Conservation (phyloP, 495 filamentous ascomycete species). For the Geoglossum glabrum region DNA sequence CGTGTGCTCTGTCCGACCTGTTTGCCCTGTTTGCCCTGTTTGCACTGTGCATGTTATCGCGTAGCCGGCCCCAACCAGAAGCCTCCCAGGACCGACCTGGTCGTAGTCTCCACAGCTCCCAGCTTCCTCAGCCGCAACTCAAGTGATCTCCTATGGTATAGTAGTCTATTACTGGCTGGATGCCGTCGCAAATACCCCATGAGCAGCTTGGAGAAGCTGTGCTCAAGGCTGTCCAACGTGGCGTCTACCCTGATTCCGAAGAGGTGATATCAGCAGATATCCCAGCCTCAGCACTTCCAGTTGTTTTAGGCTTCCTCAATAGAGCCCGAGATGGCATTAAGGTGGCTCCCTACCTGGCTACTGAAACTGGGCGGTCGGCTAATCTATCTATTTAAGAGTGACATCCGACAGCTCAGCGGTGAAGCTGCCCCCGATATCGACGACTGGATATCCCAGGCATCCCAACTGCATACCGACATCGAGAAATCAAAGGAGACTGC, state of each 20-base stretch:
- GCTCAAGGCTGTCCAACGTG: slow-evolving; percentile 49
- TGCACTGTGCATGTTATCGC: not conserved
- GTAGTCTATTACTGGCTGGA: slow-evolving; percentile 5
- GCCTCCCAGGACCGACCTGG: not conserved
- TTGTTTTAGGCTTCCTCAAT: slow-evolving; percentile 42
- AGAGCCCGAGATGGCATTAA: slow-evolving; percentile 47
- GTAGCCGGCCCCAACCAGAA: not conserved
- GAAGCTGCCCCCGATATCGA: slow-evolving; percentile 59
- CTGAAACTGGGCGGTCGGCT: not conserved
- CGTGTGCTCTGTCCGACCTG: not conserved
- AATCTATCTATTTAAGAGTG: slow-evolving; percentile 24
- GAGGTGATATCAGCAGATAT: slow-evolving; percentile 42
- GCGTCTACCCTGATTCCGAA: slow-evolving; percentile 54
- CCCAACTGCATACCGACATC: slow-evolving; percentile 66
- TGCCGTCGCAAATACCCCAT: slow-evolving; percentile 15
- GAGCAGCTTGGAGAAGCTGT: slow-evolving; percentile 40
- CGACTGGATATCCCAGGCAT: slow-evolving; percentile 65
- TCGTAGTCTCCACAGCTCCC: not conserved
- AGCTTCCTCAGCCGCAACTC: not conserved
- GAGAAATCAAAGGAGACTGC: slow-evolving; percentile 49
- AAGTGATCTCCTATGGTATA: not conserved
- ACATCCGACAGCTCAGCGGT: slow-evolving; percentile 52
- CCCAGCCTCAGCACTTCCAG: slow-evolving; percentile 33
- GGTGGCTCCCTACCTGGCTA: slow-evolving; percentile 21
- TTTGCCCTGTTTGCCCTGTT: not conserved